These are phyloP conservation scores for Epichloe sylvatica DNA, from an alignment of 2,329 filamentous ascomycete species.

Conservation along the genomic window DNA sequence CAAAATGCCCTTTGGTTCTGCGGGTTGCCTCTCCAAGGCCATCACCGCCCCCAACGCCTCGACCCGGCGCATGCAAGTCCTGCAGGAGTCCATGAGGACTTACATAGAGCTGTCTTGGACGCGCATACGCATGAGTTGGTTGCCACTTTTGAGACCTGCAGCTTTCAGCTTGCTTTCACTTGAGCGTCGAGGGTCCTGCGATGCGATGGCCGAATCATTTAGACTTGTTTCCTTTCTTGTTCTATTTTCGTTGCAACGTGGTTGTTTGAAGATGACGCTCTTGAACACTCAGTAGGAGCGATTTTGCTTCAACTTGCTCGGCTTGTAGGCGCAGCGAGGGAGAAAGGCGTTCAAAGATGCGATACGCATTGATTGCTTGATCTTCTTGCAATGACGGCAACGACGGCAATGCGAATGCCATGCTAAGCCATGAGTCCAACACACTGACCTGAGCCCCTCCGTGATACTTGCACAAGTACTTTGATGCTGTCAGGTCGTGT, in stretches of 20 bases:
- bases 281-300: too few relatives aligned
- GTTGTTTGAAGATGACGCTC: background rate
- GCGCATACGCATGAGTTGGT: slow-evolving; percentile 1
- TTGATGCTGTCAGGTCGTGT: too few relatives aligned
- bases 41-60: slow-evolving; percentile 8
- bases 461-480: too few relatives aligned
- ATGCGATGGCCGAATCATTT: background rate
- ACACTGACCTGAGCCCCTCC: too few relatives aligned
- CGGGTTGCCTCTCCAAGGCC: slow-evolving; percentile 7
- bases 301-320: too few relatives aligned
- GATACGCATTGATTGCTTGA: too few relatives aligned
- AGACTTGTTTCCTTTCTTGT: background rate
- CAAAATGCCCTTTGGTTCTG: slow-evolving; percentile 4
- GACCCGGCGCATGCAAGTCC: slow-evolving; percentile 8
- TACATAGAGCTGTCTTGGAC: slow-evolving; percentile 1
- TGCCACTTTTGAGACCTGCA: slow-evolving; percentile 4
- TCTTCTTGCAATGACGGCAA: too few relatives aligned
- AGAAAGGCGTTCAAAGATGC: too few relatives aligned
- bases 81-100: slow-evolving; percentile 4
- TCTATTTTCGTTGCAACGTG: background rate
- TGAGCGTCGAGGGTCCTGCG: background rate
- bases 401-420: too few relatives aligned
- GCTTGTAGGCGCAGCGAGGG: too few relatives aligned
- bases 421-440: too few relatives aligned
- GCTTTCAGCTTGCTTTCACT: slow-evolving; percentile 8